phyloP scores from a whole-genome alignment of 2,329 filamentous ascomycete species.

The Aaosphaeria pasadenensis region DNA sequence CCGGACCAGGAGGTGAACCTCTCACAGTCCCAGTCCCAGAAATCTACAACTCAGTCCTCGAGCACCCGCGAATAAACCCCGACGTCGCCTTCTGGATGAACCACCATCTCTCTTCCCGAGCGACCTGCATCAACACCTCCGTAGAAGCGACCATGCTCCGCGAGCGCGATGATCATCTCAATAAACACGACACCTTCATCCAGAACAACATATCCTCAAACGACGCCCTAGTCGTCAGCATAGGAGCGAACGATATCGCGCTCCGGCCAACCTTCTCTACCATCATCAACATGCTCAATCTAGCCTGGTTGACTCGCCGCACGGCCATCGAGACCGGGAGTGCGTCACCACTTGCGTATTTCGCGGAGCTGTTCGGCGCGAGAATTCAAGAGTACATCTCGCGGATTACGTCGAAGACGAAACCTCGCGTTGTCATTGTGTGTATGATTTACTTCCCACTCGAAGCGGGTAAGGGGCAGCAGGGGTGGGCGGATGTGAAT shows the following conservation, averaged over 20 bases:
- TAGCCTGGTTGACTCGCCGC: constrained; percentile 27
- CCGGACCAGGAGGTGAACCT: constrained; percentile 8
- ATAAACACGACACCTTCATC: constrained; percentile 34
- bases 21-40: constrained; percentile 15
- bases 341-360: constrained; percentile 27
- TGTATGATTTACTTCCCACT: constrained; percentile 41
- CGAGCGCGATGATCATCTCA: constrained; percentile 23
- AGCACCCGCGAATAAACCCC: constrained; percentile 21
- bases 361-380: constrained; percentile 27
- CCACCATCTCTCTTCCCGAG: constrained; percentile 22
- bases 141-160: constrained; percentile 34
- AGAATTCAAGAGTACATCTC: constrained; percentile 26
- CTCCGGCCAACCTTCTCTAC: constrained; percentile 24
- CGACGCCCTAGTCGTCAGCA: constrained; percentile 34
- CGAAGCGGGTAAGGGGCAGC: constrained; percentile 21
- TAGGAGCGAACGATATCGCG: constrained; percentile 38
- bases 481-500: constrained; percentile 32
- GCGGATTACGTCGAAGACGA: constrained; percentile 21
- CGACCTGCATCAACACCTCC: constrained; percentile 35
- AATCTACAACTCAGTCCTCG: constrained; percentile 26
- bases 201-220: constrained; percentile 26
- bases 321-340: constrained; percentile 19
- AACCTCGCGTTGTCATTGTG: constrained; percentile 31
- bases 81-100: constrained; percentile 40
- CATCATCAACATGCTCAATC: constrained; percentile 27